Conservation (phyloP, 2,329 filamentous ascomycete species). For the Neofusicoccum kwambonambiense region DNA sequence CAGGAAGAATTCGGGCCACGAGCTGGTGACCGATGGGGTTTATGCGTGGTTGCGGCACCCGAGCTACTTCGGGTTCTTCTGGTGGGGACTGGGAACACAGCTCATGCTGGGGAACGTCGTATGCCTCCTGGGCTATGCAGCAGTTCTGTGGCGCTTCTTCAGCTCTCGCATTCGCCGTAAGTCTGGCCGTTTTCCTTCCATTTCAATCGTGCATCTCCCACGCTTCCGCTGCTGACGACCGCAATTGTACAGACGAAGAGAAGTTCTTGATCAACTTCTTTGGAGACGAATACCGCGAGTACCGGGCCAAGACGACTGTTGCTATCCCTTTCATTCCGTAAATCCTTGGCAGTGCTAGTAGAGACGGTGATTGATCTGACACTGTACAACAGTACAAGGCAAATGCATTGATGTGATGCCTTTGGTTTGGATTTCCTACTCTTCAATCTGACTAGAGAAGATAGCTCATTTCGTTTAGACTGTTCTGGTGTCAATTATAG, state of each 20-base stretch:
- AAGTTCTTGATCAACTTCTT: slow-evolving; percentile 72
- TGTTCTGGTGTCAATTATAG: background rate
- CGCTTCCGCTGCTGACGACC: background rate
- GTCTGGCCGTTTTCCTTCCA: slow-evolving; percentile 29
- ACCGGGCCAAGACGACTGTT: slow-evolving; percentile 68
- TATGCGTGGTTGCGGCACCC: slow-evolving; percentile 80
- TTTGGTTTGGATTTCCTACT: background rate
- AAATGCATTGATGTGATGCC: background rate
- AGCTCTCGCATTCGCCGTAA: slow-evolving; percentile 63
- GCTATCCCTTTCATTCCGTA: slow-evolving; percentile 72
- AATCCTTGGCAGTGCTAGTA: background rate
- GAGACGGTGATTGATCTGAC: background rate
- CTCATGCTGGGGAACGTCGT: slow-evolving; percentile 80
- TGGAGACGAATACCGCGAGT: slow-evolving; percentile 74
- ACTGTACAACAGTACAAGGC: background rate
- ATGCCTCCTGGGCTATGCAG: slow-evolving; percentile 71
- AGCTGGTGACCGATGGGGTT: slow-evolving; percentile 78
- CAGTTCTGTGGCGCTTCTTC: slow-evolving; percentile 87
- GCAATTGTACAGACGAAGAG: slow-evolving; percentile 65
- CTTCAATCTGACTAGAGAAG: background rate
- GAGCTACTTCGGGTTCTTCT: slow-evolving; percentile 97
- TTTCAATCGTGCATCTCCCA: no score
- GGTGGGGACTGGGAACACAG: slow-evolving; percentile 96
- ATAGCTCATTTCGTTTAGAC: background rate
- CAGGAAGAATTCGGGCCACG: slow-evolving; percentile 66